phyloP scores from a whole-genome alignment of 257 asterid genomes.

The Solanum paucissectum region DNA sequence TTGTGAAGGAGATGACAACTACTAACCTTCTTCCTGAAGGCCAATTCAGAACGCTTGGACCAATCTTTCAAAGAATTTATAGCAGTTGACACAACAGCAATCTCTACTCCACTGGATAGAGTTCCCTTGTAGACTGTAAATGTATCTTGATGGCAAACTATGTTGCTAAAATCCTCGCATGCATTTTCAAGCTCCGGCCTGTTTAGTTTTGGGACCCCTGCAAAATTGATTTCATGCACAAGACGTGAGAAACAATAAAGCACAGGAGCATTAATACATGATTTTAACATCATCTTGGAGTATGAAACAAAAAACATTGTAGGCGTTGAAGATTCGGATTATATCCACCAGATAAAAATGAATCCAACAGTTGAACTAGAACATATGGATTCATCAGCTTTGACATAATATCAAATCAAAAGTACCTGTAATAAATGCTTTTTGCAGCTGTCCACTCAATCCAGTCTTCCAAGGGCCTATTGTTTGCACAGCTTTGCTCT shows the following conservation, averaged over 20 bases:
- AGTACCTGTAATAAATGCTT: constrained; percentile 85
- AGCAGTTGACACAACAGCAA: constrained; percentile 54
- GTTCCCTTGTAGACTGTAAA: constrained; percentile 81
- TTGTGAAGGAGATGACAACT: background rate
- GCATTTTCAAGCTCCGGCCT: constrained; percentile 66
- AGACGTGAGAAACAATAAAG: background rate
- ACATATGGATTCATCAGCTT: background rate
- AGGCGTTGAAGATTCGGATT: background rate
- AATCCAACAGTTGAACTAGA: background rate
- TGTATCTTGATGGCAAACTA: constrained; percentile 52
- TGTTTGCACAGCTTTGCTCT: constrained; percentile 50
- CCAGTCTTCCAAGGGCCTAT: constrained; percentile 89
- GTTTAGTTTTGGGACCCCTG: constrained; percentile 36
- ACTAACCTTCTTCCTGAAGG: constrained; percentile 26
- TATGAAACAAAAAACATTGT: background rate
- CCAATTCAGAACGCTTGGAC: constrained; percentile 23
- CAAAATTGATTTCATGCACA: background rate
- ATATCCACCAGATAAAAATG: background rate
- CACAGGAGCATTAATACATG: background rate
- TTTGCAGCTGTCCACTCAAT: constrained; percentile 90
- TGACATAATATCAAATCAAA: background rate
- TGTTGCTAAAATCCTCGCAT: constrained; percentile 95
- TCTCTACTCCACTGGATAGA: constrained; percentile 68
- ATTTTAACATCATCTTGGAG: background rate
- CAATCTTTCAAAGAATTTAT: constrained; percentile 26